Evolutionary conservation across 192 early-diverging fungal genomes (phyloP).

Genomic region (Dissophora globulifera): DNA sequence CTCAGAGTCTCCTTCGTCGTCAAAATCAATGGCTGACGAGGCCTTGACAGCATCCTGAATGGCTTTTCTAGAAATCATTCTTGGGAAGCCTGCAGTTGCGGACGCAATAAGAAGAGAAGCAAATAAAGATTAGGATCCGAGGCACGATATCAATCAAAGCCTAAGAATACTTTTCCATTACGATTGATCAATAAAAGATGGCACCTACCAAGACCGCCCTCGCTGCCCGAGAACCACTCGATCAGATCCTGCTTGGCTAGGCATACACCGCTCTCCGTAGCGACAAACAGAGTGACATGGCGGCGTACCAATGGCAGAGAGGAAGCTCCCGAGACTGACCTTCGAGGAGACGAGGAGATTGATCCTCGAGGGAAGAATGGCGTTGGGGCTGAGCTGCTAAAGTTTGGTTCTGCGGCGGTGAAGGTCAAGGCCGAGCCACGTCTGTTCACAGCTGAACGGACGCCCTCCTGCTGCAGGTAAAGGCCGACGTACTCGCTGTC

Average conservation of each 20-base stretch:
- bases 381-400: constrained; percentile 21
- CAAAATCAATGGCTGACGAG: neutral
- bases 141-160: too few species aligned
- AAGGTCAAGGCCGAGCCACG: constrained; percentile 7
- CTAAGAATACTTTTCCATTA: too few species aligned
- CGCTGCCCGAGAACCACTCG: constrained; percentile 50
- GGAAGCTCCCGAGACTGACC: constrained; percentile 29
- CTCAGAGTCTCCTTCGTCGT: constrained; percentile 33
- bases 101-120: neutral
- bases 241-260: constrained; percentile 43
- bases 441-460: constrained; percentile 6
- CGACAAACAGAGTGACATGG: constrained; percentile 45
- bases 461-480: constrained; percentile 43
- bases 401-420: neutral
- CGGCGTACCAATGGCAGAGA: constrained; percentile 31
- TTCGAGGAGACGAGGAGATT: constrained; percentile 24
- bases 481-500: constrained; percentile 48
- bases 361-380: constrained; percentile 20
- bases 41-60: constrained; percentile 38
- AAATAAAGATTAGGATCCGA: too few species aligned
- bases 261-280: constrained; percentile 39
- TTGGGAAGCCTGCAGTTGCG: constrained; percentile 34
- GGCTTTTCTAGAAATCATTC: constrained; percentile 33
- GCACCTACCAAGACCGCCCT: constrained; percentile 44
- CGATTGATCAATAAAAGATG: neutral